phyloP scores from a whole-genome alignment of 805 yeast genomes.

The Kodamaea kakaduensis region DNA sequence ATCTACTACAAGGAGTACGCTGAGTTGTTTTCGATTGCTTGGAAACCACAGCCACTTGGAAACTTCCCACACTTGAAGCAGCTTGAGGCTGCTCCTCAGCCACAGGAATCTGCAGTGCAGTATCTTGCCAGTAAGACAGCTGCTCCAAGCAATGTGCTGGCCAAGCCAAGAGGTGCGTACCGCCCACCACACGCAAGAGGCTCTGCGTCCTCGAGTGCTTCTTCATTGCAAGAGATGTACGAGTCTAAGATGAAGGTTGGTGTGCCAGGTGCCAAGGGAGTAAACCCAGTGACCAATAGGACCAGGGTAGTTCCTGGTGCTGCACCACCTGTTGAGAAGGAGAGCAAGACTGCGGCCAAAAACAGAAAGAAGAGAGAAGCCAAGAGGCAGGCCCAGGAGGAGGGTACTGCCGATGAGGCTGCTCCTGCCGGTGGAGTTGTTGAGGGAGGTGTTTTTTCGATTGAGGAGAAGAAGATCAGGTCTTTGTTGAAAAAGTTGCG shows the following conservation, averaged over 20 bases:
- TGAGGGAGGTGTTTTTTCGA: slow-evolving; percentile 59
- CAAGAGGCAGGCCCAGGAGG: slow-evolving; percentile 29
- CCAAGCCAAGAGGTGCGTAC: slow-evolving; percentile 83
- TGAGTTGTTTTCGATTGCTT: slow-evolving; percentile 75
- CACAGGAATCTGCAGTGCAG: slow-evolving; percentile 69
- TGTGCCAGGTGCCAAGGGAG: slow-evolving; percentile 7
- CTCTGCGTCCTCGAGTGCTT: slow-evolving; percentile 31
- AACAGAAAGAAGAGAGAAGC: slow-evolving; percentile 74
- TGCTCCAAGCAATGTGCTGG: slow-evolving; percentile 25
- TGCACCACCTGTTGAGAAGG: slow-evolving; percentile 41
- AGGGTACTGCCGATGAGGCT: slow-evolving; percentile 7
- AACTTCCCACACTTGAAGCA: slow-evolving; percentile 52
- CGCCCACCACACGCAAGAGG: slow-evolving; percentile 94
- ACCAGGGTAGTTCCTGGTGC: slow-evolving; percentile 57
- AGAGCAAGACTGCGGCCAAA: slow-evolving; percentile 57
- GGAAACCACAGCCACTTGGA: slow-evolving; percentile 67
- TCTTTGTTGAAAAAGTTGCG: slow-evolving; percentile 86
- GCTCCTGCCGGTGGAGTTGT: slow-evolving; percentile 34
- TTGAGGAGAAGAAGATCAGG: slow-evolving; percentile 91
- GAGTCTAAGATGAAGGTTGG: slow-evolving; percentile 18
- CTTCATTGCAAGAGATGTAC: slow-evolving; percentile 58
- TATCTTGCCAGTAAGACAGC: slow-evolving; percentile 42
- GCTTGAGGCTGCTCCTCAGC: slow-evolving; percentile 55
- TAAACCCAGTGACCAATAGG: slow-evolving; percentile 25
- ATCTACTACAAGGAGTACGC: slow-evolving; percentile 73